Evolutionary conservation across 1,284 basidiomycete species (phyloP), one percentile per base, ranked within the genome.

Genomic region (Stereum hirsutum): DNA sequence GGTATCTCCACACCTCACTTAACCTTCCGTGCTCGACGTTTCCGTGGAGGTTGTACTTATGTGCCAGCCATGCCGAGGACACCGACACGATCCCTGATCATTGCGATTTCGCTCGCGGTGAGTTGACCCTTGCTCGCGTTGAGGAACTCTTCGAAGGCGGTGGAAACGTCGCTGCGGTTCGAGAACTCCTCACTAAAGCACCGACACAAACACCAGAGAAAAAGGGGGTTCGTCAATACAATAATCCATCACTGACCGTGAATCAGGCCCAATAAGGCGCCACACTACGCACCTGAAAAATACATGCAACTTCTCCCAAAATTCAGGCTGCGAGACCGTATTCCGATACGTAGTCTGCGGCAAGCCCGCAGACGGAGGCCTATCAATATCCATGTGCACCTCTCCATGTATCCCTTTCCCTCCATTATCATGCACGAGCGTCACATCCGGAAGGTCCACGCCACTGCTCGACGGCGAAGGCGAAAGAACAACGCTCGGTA

Each of bases 31-130:
- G n/a, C n/a, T n/a, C n/a, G n/a, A n/a, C n/a, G n/a, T n/a, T n/a
- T n/a, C n/a, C n/a, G n/a, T n/a, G n/a, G n/a, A n/a, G n/a, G n/a
- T n/a, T n/a, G n/a, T n/a, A n/a, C 11, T 61, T 60, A 88, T 44
- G 74, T 82, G 25, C 86, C 86, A 26, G 77, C 79, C 86, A 89
- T 89, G 8, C 87, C 86, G 39, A 78, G 66, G 28, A 88, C 70
- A 15, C 84, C 85, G 32, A 86, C 80, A 23, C 70, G 66, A 56
- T 89, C 86, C 26, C 86, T 74, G 54, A 89, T 86, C 64, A 74
- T 83, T 21, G 86, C 86, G 46, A 89, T 84, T 56, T 89, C 82
- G 52, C 66, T 77, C 0, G 80, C 72, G 4, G 75, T 82, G 48
- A 89, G 68, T 10, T 69, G 65, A 8, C 74, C 77, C 55, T 89